Conservation (phyloP, 106 monocot species). For the Allium fistulosum region DNA sequence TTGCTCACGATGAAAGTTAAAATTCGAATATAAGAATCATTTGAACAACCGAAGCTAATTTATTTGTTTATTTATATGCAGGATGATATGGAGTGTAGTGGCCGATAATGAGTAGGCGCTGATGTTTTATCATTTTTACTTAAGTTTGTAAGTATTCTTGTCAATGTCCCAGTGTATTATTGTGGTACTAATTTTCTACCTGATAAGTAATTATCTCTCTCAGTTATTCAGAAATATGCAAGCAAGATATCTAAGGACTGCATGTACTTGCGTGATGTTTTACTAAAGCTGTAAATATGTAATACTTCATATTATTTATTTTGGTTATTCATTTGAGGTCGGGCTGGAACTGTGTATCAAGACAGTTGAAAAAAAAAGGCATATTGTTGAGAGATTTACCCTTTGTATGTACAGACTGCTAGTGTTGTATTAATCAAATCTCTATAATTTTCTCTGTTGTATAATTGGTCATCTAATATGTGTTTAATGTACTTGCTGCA, state of each 20-base stretch:
- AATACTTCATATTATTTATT: too few relatives aligned
- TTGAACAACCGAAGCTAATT: not conserved
- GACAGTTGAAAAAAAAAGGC: too few relatives aligned
- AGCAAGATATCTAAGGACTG: not conserved
- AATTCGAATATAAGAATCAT: not conserved
- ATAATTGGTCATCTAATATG: too few relatives aligned
- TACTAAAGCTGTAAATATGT: not conserved
- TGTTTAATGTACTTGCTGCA: too few relatives aligned
- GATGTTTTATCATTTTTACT: not conserved
- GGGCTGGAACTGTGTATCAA: too few relatives aligned
- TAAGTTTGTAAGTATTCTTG: not conserved
- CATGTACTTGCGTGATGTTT: not conserved
- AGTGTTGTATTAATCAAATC: too few relatives aligned
- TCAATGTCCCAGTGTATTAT: not conserved
- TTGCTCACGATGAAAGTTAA: too few relatives aligned
- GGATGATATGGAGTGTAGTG: conserved; percentile 49
- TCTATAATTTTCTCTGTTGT: too few relatives aligned
- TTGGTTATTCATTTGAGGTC: too few relatives aligned
- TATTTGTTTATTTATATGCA: not conserved
- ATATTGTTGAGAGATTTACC: too few relatives aligned
- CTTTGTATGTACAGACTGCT: too few relatives aligned
- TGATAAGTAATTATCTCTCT: not conserved
- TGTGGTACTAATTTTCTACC: not conserved
- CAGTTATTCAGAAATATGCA: not conserved
- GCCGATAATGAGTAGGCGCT: conserved; percentile 26